Conservation (phyloP, 805 yeast genomes). For the Candida dendrica region DNA sequence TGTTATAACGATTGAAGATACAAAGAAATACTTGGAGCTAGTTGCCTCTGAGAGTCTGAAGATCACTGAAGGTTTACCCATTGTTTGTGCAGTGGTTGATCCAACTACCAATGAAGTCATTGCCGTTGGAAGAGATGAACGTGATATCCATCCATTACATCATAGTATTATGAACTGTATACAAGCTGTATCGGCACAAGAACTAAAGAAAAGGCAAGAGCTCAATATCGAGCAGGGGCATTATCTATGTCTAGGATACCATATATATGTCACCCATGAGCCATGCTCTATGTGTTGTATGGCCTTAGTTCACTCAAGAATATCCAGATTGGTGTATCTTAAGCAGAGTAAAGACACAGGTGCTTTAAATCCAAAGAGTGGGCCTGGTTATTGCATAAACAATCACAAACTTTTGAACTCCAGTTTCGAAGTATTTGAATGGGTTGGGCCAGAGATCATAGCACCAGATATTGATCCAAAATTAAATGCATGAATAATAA, state of each 20-base stretch:
- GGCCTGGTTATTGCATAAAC: conserved; percentile 68
- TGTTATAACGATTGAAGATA: conserved; percentile 38
- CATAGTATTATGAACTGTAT: conserved; percentile 79
- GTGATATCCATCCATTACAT: conserved; percentile 44
- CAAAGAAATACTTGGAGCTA: conserved; percentile 24
- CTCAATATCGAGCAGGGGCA: conserved; percentile 6
- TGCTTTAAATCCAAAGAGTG: conserved; percentile 47
- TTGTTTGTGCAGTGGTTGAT: conserved; percentile 59
- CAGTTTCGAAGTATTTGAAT: conserved; percentile 77
- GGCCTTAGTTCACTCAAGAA: conserved; percentile 91
- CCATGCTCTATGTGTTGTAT: conserved; percentile 96
- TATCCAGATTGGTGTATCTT: conserved; percentile 60
- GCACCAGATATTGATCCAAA: conserved; percentile 17
- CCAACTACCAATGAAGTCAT: conserved; percentile 37
- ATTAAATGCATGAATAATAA: conserved; percentile 17
- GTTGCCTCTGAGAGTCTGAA: conserved; percentile 21
- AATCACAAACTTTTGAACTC: conserved; percentile 73
- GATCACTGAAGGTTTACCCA: conserved; percentile 28
- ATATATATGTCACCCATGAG: conserved; percentile 87
- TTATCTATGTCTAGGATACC: conserved; percentile 70
- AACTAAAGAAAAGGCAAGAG: conserved; percentile 32
- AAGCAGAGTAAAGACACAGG: conserved; percentile 44
- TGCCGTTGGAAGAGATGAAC: conserved; percentile 31
- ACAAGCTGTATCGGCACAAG: conserved; percentile 50
- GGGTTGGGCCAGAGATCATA: conserved; percentile 39